These are phyloP conservation scores for Aspergillus hiratsukae DNA, from an alignment of 2,329 filamentous ascomycete species.

Conservation along the genomic window DNA sequence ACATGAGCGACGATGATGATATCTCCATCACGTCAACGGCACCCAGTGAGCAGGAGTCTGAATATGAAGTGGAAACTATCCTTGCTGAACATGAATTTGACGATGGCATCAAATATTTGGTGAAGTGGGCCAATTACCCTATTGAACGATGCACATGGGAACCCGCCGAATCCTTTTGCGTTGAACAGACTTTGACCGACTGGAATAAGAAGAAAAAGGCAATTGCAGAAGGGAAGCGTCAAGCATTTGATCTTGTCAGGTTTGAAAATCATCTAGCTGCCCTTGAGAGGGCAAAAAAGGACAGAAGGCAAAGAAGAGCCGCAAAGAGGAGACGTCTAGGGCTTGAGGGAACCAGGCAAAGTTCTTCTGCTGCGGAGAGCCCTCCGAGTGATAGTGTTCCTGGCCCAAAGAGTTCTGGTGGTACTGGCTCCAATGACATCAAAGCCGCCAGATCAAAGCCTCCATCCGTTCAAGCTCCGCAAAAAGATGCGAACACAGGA, in stretches of 20 bases:
- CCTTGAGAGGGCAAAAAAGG: conserved; percentile 15
- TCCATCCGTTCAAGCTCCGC: background rate
- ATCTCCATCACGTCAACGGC: conserved; percentile 56
- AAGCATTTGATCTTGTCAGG: conserved; percentile 28
- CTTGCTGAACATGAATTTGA: conserved; percentile 42
- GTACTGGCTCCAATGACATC: background rate
- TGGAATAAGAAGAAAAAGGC: conserved; percentile 36
- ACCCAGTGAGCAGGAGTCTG: conserved; percentile 39
- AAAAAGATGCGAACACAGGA: background rate
- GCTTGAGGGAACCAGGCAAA: background rate
- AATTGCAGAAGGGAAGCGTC: conserved; percentile 25
- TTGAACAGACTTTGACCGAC: conserved; percentile 34
- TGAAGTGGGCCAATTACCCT: conserved; percentile 61
- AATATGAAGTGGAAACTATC: conserved; percentile 54
- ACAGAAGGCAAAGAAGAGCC: conserved; percentile 25
- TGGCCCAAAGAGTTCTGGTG: background rate
- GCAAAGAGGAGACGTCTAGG: conserved; percentile 25
- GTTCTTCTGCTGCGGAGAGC: background rate
- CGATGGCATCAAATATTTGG: conserved; percentile 49
- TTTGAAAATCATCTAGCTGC: conserved; percentile 25
- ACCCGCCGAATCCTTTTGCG: conserved; percentile 39
- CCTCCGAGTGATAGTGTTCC: background rate
- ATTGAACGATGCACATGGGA: conserved; percentile 56
- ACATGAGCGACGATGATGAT: conserved; percentile 38
- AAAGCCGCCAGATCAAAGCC: background rate